These are phyloP conservation scores for Sarocladium kiliense DNA, from an alignment of 2,329 filamentous ascomycete species.

Conservation along the genomic window DNA sequence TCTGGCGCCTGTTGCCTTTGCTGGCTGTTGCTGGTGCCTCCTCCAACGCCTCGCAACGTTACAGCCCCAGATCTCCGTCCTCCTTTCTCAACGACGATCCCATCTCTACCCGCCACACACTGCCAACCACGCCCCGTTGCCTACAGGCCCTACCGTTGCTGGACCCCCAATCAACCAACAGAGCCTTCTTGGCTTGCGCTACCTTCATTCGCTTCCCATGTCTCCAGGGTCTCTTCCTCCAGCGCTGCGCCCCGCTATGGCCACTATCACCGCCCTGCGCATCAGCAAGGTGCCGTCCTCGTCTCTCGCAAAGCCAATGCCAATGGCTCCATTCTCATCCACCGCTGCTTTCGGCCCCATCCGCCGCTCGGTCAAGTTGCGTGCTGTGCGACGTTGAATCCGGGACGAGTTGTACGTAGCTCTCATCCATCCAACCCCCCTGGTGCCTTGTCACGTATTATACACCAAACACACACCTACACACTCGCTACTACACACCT, in stretches of 20 bases:
- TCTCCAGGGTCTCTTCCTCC: neutral
- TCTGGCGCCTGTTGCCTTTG: neutral
- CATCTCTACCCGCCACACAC: neutral
- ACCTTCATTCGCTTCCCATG: neutral
- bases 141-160: neutral
- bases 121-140: neutral
- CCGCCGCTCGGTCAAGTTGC: conserved; percentile 3
- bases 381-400: conserved; percentile 8
- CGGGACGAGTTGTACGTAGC: neutral
- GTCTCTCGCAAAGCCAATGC: neutral
- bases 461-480: neutral
- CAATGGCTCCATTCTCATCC: conserved; percentile 2
- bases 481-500: neutral
- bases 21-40: too few species aligned
- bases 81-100: conserved; percentile 7
- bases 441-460: conserved; percentile 5
- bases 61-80: conserved; percentile 8
- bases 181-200: neutral
- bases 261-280: neutral
- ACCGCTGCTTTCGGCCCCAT: neutral
- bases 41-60: conserved; percentile 7
- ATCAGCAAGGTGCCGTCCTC: neutral
- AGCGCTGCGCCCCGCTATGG: neutral
- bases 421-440: neutral
- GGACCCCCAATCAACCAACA: neutral